phyloP scores from a whole-genome alignment of 2,329 filamentous ascomycete species.

The Aspergillus sp. region DNA sequence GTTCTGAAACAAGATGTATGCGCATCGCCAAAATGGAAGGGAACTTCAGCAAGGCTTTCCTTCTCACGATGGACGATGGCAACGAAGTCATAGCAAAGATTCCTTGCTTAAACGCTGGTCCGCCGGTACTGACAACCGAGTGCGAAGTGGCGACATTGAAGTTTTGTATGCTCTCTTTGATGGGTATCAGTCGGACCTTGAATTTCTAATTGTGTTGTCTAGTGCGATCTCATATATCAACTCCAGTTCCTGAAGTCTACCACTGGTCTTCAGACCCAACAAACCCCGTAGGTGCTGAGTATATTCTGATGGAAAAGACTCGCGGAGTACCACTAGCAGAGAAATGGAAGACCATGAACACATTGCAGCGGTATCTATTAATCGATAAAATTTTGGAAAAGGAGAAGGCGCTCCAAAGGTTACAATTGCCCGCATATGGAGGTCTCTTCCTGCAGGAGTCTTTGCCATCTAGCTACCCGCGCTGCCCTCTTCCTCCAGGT shows the following conservation, averaged over 20 bases:
- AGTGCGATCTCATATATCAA: conserved; percentile 19
- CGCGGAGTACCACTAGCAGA: conserved; percentile 34
- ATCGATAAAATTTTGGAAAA: conserved; percentile 30
- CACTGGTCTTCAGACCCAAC: conserved; percentile 34
- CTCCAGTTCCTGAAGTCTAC: conserved; percentile 40
- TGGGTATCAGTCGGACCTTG: background rate
- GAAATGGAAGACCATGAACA: conserved; percentile 34
- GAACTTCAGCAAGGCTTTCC: conserved; percentile 29
- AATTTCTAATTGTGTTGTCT: background rate
- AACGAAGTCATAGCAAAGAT: conserved; percentile 29
- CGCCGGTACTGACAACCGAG: conserved; percentile 28
- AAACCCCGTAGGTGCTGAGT: conserved; percentile 42
- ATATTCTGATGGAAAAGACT: conserved; percentile 46
- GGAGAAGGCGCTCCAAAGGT: conserved; percentile 23
- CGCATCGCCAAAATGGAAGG: conserved; percentile 25
- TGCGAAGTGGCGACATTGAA: conserved; percentile 43
- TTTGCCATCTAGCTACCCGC: conserved; percentile 9
- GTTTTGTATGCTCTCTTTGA: conserved; percentile 19
- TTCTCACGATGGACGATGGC: conserved; percentile 25
- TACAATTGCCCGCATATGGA: conserved; percentile 39
- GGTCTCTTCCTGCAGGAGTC: conserved; percentile 30
- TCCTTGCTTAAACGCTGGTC: conserved; percentile 29
- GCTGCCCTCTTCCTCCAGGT: conserved; percentile 14
- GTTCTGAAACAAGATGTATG: conserved; percentile 23
- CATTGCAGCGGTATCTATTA: conserved; percentile 21